These are phyloP conservation scores for Fusarium chlamydosporum DNA, from an alignment of 2,329 filamentous ascomycete genomes.

Conservation along the genomic window DNA sequence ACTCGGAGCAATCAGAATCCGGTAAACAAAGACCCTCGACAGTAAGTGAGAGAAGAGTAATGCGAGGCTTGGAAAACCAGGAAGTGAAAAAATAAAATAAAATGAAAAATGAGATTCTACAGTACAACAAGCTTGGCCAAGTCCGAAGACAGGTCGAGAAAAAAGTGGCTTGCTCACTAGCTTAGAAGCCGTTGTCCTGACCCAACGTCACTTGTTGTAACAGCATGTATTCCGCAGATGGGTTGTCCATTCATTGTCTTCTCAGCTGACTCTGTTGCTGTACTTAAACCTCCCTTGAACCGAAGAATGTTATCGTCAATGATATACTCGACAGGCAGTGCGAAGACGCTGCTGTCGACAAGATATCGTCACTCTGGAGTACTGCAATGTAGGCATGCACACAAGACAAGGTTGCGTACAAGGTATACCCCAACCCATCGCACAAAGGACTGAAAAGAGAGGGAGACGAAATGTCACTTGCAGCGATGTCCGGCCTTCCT, in stretches of 20 bases:
- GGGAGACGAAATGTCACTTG: slow-evolving; percentile 32
- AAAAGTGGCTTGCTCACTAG: slow-evolving; percentile 20
- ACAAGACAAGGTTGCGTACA: slow-evolving; percentile 33
- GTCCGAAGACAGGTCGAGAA: slow-evolving; percentile 23
- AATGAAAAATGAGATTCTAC: slow-evolving; percentile 41
- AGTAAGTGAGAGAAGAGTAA: slow-evolving; percentile 21
- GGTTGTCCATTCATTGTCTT: not conserved
- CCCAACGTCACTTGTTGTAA: slow-evolving; percentile 17
- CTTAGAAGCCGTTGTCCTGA: slow-evolving; percentile 1
- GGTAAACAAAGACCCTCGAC: slow-evolving; percentile 14
- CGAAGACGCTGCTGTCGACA: slow-evolving; percentile 21
- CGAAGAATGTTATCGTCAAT: slow-evolving; percentile 19
- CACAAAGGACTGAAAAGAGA: slow-evolving; percentile 19
- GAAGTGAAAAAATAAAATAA: slow-evolving; percentile 26
- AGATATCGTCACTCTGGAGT: slow-evolving; percentile 22
- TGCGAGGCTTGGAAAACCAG: slow-evolving; percentile 29
- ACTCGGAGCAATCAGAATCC: slow-evolving; percentile 37
- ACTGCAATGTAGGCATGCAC: slow-evolving; percentile 14
- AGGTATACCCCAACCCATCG: slow-evolving; percentile 32
- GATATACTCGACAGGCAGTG: slow-evolving; percentile 7
- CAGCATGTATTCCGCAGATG: too few relatives aligned
- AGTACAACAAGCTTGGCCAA: slow-evolving; percentile 25
- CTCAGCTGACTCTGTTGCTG: not conserved
- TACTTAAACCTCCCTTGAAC: slow-evolving; percentile 4
- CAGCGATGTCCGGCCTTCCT: slow-evolving; percentile 41